These are phyloP conservation scores for Claviceps quebecensis DNA, from an alignment of 2,329 filamentous ascomycete species.

Conservation along the genomic window DNA sequence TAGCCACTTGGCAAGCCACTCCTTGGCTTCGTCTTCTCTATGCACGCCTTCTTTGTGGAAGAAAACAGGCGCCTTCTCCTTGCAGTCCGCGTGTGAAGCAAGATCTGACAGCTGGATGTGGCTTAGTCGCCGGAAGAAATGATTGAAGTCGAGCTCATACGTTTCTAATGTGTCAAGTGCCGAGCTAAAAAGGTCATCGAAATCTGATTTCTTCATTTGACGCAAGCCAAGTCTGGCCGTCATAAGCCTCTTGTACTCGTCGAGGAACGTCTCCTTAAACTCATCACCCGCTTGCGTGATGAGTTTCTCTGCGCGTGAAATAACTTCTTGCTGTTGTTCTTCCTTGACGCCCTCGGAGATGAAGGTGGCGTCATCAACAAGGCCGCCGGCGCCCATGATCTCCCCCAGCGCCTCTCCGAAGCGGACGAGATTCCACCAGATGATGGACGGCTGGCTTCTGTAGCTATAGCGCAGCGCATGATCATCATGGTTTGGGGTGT, in stretches of 20 bases:
- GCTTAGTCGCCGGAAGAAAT: conserved; percentile 76
- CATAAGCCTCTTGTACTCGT: conserved; percentile 85
- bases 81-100: conserved; percentile 47
- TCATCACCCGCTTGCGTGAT: conserved; percentile 75
- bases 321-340: conserved; percentile 52
- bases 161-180: conserved; percentile 69
- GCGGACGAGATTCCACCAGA: conserved; percentile 97
- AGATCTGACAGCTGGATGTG: conserved; percentile 47
- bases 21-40: conserved; percentile 49
- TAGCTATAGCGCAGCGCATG: conserved; percentile 77
- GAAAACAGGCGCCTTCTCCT: conserved; percentile 54
- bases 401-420: conserved; percentile 83
- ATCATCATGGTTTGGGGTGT: conserved; percentile 96
- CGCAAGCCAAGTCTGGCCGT: conserved; percentile 63
- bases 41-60: conserved; percentile 61
- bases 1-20: conserved; percentile 64
- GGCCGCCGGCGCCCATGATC: conserved; percentile 61
- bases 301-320: conserved; percentile 67
- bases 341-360: conserved; percentile 51
- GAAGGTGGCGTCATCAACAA: conserved; percentile 60
- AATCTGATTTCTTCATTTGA: conserved; percentile 55
- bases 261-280: conserved; percentile 73
- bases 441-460: conserved; percentile 84
- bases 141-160: conserved; percentile 81
- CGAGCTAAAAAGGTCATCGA: conserved; percentile 68